A percentile compares a stretch with the other conserved stretches of the same genome.
phyloP scores from a whole-genome alignment of 495 filamentous ascomycete species.

The Aspergillus campestris region DNA sequence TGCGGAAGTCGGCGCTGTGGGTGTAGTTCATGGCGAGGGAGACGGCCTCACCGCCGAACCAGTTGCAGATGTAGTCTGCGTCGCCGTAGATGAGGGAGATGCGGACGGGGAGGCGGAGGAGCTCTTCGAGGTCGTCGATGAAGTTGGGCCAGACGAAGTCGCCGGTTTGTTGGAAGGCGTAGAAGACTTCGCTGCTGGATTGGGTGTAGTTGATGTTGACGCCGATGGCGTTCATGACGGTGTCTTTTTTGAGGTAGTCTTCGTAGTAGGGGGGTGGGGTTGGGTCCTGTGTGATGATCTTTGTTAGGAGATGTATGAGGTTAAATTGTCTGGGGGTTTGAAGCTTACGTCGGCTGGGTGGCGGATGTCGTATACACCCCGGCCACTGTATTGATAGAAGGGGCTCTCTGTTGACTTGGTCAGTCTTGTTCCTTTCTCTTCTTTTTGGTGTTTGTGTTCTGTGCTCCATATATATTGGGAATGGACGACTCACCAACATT shows the following conservation, averaged over 20 bases:
- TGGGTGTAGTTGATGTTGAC: constrained; percentile 58
- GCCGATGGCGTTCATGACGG: constrained; percentile 54
- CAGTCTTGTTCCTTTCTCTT: too few species aligned
- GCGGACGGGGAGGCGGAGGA: constrained; percentile 47
- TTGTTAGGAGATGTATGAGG: constrained; percentile 17
- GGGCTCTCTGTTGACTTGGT: constrained; percentile 22
- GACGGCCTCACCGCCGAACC: constrained; percentile 35
- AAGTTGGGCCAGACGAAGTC: constrained; percentile 42
- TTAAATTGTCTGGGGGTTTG: constrained; percentile 13
- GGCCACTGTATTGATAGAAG: constrained; percentile 23
- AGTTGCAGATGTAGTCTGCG: constrained; percentile 50
- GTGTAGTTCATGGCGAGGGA: constrained; percentile 33
- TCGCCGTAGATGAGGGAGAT: constrained; percentile 63
- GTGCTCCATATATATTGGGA: constrained; percentile 23
- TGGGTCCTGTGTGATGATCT: constrained; percentile 36
- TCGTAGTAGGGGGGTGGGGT: constrained; percentile 53
- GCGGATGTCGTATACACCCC: constrained; percentile 58
- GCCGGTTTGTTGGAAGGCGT: constrained; percentile 47
- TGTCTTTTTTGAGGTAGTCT: constrained; percentile 52
- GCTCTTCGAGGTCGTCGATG: constrained; percentile 42
- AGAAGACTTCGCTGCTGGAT: constrained; percentile 37
- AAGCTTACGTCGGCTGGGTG: constrained; percentile 30
- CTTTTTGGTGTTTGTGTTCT: constrained; percentile 1
- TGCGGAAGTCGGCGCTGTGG: constrained; percentile 28
- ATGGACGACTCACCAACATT: constrained; percentile 29